A percentile compares a stretch with the other conserved stretches of the same genome.
phyloP scores from a whole-genome alignment of 495 filamentous ascomycete species.

The Collariella sp. region DNA sequence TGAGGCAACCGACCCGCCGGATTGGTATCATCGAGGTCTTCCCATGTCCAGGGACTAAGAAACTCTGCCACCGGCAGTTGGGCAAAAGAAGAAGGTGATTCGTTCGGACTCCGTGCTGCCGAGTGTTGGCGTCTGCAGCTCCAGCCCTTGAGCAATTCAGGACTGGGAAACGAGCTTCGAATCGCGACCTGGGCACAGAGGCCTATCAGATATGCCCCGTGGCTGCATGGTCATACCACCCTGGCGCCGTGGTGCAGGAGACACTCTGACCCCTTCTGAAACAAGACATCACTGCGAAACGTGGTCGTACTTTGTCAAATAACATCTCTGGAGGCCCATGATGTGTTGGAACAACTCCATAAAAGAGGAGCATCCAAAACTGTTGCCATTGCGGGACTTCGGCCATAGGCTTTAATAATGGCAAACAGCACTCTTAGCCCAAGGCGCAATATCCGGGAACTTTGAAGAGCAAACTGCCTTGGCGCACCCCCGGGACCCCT shows the following conservation, averaged over 20 bases:
- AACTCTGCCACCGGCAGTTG: background rate
- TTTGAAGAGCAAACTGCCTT: too few species aligned
- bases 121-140: background rate
- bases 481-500: too few species aligned
- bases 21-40: background rate
- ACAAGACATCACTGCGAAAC: background rate
- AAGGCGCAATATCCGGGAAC: too few species aligned
- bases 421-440: too few species aligned
- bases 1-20: background rate
- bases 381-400: too few species aligned
- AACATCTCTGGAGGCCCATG: too few species aligned
- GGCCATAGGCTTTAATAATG: too few species aligned
- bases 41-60: background rate
- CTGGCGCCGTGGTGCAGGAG: background rate
- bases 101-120: background rate
- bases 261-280: background rate
- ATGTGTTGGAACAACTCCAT: too few species aligned
- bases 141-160: background rate
- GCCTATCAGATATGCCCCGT: background rate
- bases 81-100: background rate
- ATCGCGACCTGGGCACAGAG: background rate
- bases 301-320: background rate
- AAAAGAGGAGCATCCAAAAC: too few species aligned
- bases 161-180: background rate
- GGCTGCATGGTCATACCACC: background rate